phyloP scores from a whole-genome alignment of 1,284 basidiomycete genomes.

The Marasmius tenuissimus region DNA sequence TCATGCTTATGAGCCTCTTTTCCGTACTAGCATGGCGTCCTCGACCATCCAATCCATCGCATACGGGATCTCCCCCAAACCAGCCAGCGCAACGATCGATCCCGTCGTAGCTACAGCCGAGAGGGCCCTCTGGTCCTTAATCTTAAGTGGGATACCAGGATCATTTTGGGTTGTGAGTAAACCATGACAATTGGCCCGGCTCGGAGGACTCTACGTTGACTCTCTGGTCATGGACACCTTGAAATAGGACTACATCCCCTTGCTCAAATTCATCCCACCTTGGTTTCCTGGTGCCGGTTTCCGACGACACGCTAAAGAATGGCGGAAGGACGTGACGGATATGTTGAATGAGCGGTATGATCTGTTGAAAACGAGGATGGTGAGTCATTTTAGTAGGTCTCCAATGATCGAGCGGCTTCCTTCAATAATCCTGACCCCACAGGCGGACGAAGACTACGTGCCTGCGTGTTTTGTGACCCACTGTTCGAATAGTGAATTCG shows the following conservation, averaged over 20 bases:
- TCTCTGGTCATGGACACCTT: no score
- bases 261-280: slow-evolving; percentile 23
- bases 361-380: slow-evolving; percentile 22
- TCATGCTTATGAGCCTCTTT: no score
- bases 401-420: background rate
- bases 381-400: slow-evolving; percentile 3
- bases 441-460: background rate
- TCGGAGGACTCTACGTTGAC: slow-evolving; percentile 10
- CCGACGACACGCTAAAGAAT: slow-evolving; percentile 17
- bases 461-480: slow-evolving; percentile 3
- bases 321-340: slow-evolving; percentile 10
- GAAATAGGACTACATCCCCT: slow-evolving; percentile 6
- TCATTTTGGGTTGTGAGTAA: slow-evolving; percentile 29
- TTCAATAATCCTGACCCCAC: no score
- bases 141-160: slow-evolving; percentile 30
- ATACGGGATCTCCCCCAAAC: slow-evolving; percentile 31
- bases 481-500: background rate
- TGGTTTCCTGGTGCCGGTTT: slow-evolving; percentile 30
- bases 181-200: slow-evolving; percentile 24
- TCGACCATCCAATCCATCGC: slow-evolving; percentile 37
- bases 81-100: slow-evolving; percentile 23
- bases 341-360: slow-evolving; percentile 19
- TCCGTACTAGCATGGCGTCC: slow-evolving; percentile 33
- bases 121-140: slow-evolving; percentile 31
- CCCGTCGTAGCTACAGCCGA: slow-evolving; percentile 36